These are phyloP conservation scores for Pseudopithomyces maydicus DNA, from an alignment of 2,329 filamentous ascomycete species.

Conservation along the genomic window DNA sequence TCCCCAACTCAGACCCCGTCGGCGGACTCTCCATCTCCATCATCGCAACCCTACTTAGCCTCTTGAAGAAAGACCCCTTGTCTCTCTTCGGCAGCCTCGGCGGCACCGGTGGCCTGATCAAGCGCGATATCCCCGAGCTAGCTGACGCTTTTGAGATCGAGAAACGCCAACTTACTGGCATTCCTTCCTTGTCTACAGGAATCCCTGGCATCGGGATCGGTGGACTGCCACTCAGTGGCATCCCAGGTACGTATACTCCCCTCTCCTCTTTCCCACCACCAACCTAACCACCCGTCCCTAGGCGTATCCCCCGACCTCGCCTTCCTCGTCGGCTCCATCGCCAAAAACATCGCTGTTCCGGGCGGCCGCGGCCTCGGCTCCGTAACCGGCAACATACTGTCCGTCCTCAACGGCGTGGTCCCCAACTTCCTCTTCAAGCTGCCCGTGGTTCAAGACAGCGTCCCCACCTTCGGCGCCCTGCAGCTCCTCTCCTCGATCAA, in stretches of 20 bases:
- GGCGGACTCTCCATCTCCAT: slow-evolving; percentile 19
- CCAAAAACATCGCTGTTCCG: slow-evolving; percentile 22
- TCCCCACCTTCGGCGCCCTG: slow-evolving; percentile 21
- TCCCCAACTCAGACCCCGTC: slow-evolving; percentile 18
- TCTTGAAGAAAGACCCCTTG: slow-evolving; percentile 23
- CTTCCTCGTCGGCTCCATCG: slow-evolving; percentile 18
- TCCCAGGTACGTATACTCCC: slow-evolving; percentile 11
- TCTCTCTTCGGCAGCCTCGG: slow-evolving; percentile 18
- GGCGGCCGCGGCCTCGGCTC: slow-evolving; percentile 17
- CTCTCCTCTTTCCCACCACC: no score
- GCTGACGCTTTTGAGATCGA: slow-evolving; percentile 10
- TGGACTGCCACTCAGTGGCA: slow-evolving; percentile 12
- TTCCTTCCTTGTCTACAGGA: slow-evolving; percentile 15
- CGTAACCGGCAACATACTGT: slow-evolving; percentile 16
- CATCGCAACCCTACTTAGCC: slow-evolving; percentile 20
- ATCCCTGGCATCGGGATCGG: slow-evolving; percentile 16
- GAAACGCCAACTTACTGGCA: slow-evolving; percentile 5
- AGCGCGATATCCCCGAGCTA: slow-evolving; percentile 19
- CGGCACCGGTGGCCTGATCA: slow-evolving; percentile 10
- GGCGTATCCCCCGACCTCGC: slow-evolving; percentile 18
- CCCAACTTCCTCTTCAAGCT: slow-evolving; percentile 26
- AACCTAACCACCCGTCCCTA: slow-evolving; percentile 1
- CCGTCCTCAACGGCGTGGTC: slow-evolving; percentile 16
- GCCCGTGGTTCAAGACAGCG: slow-evolving; percentile 20
- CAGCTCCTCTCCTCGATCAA: slow-evolving; percentile 22